A percentile compares a stretch with the other conserved stretches of the same genome.
Conservation (phyloP, 164 flowering plant genomes). For the Berberis vulgaris region DNA sequence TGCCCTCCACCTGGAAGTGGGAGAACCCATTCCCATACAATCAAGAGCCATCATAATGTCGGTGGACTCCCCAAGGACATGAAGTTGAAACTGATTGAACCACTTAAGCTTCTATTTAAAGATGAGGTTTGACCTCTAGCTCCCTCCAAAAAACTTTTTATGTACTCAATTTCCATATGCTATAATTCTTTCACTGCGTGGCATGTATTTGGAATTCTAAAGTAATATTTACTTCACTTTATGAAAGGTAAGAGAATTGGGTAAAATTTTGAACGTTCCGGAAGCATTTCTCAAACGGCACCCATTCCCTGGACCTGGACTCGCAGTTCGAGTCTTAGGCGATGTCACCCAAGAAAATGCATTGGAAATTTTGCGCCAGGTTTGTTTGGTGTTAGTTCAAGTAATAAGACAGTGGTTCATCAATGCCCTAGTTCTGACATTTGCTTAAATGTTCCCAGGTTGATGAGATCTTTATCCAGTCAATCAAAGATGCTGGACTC, state of each 20-base stretch:
- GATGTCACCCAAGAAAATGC: conserved; percentile 87
- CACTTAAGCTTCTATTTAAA: conserved; percentile 91
- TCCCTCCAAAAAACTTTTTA: background rate
- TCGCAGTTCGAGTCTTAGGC: conserved; percentile 89
- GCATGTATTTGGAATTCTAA: background rate
- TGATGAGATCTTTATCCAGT: conserved; percentile 91
- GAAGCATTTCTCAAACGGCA: conserved; percentile 80
- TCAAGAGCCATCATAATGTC: conserved; percentile 98
- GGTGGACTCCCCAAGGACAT: conserved; percentile 99
- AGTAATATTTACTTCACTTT: background rate
- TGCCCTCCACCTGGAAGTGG: conserved; percentile 99
- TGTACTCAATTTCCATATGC: background rate
- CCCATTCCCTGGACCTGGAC: conserved; percentile 99
- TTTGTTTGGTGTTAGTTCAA: conserved; percentile 13
- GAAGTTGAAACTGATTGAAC: conserved; percentile 96
- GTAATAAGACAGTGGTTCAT: conserved; percentile 1
- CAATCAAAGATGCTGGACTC: conserved; percentile 89
- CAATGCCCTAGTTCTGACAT: background rate
- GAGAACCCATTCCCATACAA: conserved; percentile 88
- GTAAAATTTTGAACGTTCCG: conserved; percentile 79
- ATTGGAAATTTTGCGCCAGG: conserved; percentile 83
- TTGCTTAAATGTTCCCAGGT: conserved; percentile 36
- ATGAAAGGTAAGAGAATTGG: conserved; percentile 76
- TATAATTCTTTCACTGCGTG: background rate
- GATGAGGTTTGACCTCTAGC: conserved; percentile 62